phyloP scores from a whole-genome alignment of 441 rosid genomes.

The Croton laevigatus region DNA sequence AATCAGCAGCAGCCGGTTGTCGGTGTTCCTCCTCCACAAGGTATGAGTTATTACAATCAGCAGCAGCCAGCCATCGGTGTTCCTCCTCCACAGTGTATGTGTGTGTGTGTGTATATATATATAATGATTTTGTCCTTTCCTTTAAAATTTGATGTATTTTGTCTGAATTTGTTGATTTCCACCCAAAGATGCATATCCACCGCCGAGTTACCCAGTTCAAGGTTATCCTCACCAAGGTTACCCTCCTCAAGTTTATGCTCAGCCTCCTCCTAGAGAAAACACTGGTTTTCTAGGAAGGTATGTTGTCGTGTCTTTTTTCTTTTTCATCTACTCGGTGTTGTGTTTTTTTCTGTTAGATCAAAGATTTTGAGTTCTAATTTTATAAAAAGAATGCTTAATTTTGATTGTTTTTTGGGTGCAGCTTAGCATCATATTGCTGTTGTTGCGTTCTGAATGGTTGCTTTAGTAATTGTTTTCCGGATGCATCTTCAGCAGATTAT shows the following conservation, averaged over 20 bases:
- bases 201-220: slow-evolving; percentile 61
- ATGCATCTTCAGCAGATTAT: too few relatives aligned
- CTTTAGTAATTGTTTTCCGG: too few relatives aligned
- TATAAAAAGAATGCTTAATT: too few relatives aligned
- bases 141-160: neutral
- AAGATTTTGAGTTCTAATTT: neutral
- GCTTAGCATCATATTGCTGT: slow-evolving; percentile 84
- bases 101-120: too few relatives aligned
- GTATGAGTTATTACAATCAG: slow-evolving; percentile 59
- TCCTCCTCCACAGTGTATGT: slow-evolving; percentile 87
- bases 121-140: too few relatives aligned
- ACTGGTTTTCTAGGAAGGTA: slow-evolving; percentile 72
- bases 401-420: slow-evolving; percentile 33
- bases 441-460: too few relatives aligned
- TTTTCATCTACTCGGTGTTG: too few relatives aligned
- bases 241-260: slow-evolving; percentile 46
- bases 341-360: too few relatives aligned
- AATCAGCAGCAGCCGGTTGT: too few relatives aligned
- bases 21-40: neutral
- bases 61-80: slow-evolving; percentile 61
- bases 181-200: slow-evolving; percentile 71
- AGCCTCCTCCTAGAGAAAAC: slow-evolving; percentile 43
- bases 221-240: slow-evolving; percentile 61
- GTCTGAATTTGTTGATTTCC: slow-evolving; percentile 25
- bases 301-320: too few relatives aligned